Evolutionary conservation across 768 basidiomycete genomes (phyloP).

Genomic region (Russula vinacea): DNA sequence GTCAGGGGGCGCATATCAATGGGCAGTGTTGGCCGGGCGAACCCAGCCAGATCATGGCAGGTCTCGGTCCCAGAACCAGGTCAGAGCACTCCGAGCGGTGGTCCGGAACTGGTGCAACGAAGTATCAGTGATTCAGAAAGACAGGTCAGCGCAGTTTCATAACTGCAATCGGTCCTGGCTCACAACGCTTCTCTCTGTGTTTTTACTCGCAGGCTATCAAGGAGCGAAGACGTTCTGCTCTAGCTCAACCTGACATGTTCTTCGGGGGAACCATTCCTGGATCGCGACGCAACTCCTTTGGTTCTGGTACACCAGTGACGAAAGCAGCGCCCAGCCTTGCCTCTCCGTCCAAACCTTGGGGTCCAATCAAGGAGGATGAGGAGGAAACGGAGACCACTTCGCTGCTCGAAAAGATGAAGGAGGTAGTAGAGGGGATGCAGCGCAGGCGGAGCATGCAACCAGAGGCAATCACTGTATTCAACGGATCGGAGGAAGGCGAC

Average conservation of each 20-base stretch:
- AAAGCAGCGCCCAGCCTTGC: background rate
- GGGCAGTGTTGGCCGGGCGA: conserved; percentile 40
- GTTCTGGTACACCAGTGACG: conserved; percentile 21
- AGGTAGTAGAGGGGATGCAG: conserved; percentile 41
- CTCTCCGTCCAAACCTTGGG: conserved; percentile 24
- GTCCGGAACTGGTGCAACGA: background rate
- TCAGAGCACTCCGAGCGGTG: background rate
- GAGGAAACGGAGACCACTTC: conserved; percentile 38
- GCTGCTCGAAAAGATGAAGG: conserved; percentile 40
- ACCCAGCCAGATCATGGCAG: conserved; percentile 54
- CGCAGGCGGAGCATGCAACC: conserved; percentile 36
- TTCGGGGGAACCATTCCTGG: conserved; percentile 56
- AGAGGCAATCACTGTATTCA: conserved; percentile 38
- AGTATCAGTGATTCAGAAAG: conserved; percentile 16
- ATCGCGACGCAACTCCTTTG: conserved; percentile 39
- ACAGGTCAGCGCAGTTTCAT: conserved; percentile 9
- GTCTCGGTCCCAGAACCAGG: conserved; percentile 44
- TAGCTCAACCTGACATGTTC: conserved; percentile 47
- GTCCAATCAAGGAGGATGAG: conserved; percentile 32
- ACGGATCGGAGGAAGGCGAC: conserved; percentile 37
- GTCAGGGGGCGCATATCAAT: conserved; percentile 27
- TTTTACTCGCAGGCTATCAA: conserved; percentile 49
- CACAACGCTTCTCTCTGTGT: background rate
- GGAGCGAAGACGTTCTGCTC: conserved; percentile 58
- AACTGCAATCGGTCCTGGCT: background rate